phyloP scores from a whole-genome alignment of 1,284 basidiomycete species.

The Austroboletus niveus region DNA sequence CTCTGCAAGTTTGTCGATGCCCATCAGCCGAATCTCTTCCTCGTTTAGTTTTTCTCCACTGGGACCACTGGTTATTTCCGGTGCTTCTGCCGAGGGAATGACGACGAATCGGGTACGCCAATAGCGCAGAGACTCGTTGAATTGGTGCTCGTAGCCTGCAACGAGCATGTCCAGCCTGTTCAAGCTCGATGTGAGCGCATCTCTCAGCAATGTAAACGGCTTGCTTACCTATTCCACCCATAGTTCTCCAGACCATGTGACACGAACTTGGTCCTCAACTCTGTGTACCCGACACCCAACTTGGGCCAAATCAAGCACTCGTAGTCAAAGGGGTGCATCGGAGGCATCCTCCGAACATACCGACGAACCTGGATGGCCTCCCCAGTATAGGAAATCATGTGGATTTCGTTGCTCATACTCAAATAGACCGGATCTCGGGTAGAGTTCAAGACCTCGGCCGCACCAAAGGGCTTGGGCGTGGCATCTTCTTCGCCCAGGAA shows the following conservation, averaged over 20 bases:
- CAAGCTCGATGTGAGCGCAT: background rate
- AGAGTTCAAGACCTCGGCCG: constrained; percentile 67
- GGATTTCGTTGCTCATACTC: constrained; percentile 94
- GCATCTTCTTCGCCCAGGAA: constrained; percentile 56
- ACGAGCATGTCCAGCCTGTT: constrained; percentile 76
- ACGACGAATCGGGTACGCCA: constrained; percentile 97
- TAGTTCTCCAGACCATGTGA: constrained; percentile 80
- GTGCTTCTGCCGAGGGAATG: constrained; percentile 79
- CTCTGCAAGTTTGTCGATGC: constrained; percentile 90
- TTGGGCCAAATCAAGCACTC: constrained; percentile 93
- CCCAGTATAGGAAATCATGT: constrained; percentile 85
- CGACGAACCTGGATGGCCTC: constrained; percentile 87
- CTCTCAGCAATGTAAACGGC: background rate
- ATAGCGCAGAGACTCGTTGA: constrained; percentile 81
- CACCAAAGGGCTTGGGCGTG: constrained; percentile 59
- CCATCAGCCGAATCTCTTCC: constrained; percentile 85
- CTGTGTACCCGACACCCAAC: constrained; percentile 83
- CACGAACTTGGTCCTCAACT: constrained; percentile 72
- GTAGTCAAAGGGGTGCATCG: constrained; percentile 68
- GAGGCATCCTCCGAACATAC: constrained; percentile 77
- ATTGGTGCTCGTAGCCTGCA: constrained; percentile 80
- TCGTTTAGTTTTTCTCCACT: constrained; percentile 75
- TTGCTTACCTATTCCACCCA: constrained; percentile 73
- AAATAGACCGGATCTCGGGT: constrained; percentile 82
- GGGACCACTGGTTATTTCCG: constrained; percentile 52